phyloP scores from a whole-genome alignment of 1,139 yeast genomes.

The Suhomyces terraborum region DNA sequence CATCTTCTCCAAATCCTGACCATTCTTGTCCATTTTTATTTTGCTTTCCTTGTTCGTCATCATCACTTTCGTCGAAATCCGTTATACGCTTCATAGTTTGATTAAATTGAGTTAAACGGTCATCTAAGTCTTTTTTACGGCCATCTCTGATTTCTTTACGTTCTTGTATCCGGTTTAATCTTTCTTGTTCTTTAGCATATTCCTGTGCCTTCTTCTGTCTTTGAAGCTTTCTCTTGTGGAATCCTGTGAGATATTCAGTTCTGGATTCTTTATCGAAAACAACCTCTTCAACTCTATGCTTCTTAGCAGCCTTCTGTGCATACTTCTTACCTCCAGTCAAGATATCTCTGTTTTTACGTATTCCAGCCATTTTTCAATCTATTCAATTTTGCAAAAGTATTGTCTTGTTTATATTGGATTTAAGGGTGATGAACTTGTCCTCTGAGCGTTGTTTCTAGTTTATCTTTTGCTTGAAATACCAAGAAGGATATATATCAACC shows the following conservation, averaged over 20 bases:
- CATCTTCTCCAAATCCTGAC: constrained; percentile 20
- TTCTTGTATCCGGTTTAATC: constrained; percentile 73
- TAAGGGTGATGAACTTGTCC: no score
- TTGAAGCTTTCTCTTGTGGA: constrained; percentile 88
- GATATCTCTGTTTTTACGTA: constrained; percentile 69
- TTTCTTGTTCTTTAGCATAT: constrained; percentile 71
- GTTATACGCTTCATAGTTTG: constrained; percentile 52
- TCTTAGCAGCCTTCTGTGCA: constrained; percentile 62
- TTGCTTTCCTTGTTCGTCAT: constrained; percentile 21
- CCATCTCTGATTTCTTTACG: constrained; percentile 71
- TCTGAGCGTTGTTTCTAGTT: no score
- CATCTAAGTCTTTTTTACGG: constrained; percentile 63
- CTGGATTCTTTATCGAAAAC: constrained; percentile 75
- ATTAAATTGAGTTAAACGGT: constrained; percentile 59
- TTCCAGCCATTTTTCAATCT: constrained; percentile 19
- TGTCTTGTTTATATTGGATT: no score
- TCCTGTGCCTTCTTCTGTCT: constrained; percentile 85
- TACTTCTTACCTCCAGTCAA: constrained; percentile 87
- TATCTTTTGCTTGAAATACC: no score
- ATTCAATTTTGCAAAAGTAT: no score
- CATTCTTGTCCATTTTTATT: constrained; percentile 20
- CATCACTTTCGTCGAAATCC: constrained; percentile 33
- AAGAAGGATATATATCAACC: no score
- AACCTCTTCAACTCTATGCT: constrained; percentile 76
- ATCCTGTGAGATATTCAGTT: constrained; percentile 85